Base-by-base conservation (phyloP, 2,329 filamentous ascomycete genomes). In the Parastagonospora nodorum region DNA sequence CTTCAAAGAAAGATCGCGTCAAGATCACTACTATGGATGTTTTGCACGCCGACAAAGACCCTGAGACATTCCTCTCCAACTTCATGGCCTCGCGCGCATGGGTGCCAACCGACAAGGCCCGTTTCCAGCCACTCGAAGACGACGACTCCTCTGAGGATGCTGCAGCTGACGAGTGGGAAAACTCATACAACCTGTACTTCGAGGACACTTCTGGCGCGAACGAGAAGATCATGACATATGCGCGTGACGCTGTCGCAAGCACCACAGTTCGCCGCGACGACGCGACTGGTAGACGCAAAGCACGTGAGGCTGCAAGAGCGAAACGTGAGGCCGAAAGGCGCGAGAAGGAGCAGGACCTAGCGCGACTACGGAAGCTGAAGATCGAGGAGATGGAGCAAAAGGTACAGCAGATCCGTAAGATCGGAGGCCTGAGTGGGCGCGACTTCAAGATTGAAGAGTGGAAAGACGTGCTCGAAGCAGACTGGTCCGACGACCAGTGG, bases 131-230 rank as follows among this genome's bases (percentile, higher is more conserved):
- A 0, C 89, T 99, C 50, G 91, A 97, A 68, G 96, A 92, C 0
- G 94, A 99, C 61, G 92, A 97, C 44, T 90, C 85, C n/a, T 84
- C 86, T 6, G 83, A 90, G 37, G 85, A 89, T 28, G 82, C 84
- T 27, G 82, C 84, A 39, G 92, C 92, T 24, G 93, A 97, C 38
- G 85, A 88, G 53, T 96, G 93, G 66, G 94, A 99, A 76, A 83
- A 89, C 58, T 92, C 92, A 4, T 99, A 96, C 78, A 99, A 99
- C 76, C 77, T 97, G 75, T 88, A 94, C 30, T 99, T 99, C 67
- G 94, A 99, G 72, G 90, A 97, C 64, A 92, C 94, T 0, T 83
- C 83, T 52, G 92, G 90, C 69, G 87, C 90, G 64, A 97, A 97
- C 69, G 91, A 96, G 74, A 87, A 89, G 42, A 80, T 99, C 29